Conservation (phyloP, 2,329 filamentous ascomycete genomes). For the Colletotrichum costaricense region DNA sequence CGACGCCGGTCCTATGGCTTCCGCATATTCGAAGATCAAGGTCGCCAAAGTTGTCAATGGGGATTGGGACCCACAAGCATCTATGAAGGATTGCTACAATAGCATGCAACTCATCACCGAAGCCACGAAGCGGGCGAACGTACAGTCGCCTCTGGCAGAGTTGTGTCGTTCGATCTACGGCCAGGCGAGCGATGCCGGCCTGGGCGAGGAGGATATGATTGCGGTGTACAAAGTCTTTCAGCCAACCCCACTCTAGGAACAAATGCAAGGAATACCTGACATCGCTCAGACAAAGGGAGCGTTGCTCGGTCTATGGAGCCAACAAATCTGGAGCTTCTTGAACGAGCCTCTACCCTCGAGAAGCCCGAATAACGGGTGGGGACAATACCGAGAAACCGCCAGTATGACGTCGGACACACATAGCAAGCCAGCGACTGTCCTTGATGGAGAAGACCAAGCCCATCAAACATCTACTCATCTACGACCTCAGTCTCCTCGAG, state of each 20-base stretch:
- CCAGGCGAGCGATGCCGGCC: slow-evolving; percentile 39
- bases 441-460: background rate
- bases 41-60: slow-evolving; percentile 42
- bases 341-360: background rate
- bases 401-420: background rate
- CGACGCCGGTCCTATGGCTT: slow-evolving; percentile 45
- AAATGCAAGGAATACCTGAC: background rate
- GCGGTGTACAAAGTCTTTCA: slow-evolving; percentile 37
- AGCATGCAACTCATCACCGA: slow-evolving; percentile 42
- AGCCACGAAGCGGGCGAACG: slow-evolving; percentile 38
- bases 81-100: slow-evolving; percentile 46
- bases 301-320: no score
- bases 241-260: background rate
- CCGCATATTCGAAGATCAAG: slow-evolving; percentile 44
- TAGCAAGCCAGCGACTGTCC: background rate
- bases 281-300: background rate
- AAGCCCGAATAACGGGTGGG: background rate
- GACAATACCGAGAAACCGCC: background rate
- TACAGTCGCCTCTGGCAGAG: slow-evolving; percentile 39
- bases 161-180: slow-evolving; percentile 39
- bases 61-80: slow-evolving; percentile 46
- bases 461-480: background rate
- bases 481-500: background rate
- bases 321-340: background rate
- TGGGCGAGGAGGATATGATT: slow-evolving; percentile 44